These are phyloP conservation scores for Platanthera guangdongensis DNA, from an alignment of 106 monocot genomes.

Conservation along the genomic window DNA sequence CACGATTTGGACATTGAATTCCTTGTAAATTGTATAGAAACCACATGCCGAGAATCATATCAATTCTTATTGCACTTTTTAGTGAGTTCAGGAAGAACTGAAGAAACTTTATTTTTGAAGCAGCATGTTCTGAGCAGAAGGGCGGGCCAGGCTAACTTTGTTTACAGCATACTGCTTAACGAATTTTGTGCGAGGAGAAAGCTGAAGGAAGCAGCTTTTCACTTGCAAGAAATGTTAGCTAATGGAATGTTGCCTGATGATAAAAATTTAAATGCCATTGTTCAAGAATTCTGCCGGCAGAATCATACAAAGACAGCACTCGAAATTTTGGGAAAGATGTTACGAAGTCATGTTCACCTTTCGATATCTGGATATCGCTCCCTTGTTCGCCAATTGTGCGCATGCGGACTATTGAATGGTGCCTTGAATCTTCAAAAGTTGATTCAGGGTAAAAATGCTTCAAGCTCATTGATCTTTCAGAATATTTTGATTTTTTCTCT, in stretches of 20 bases:
- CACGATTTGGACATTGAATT: constrained; percentile 15
- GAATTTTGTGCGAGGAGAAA: constrained; percentile 37
- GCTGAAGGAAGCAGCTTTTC: constrained; percentile 25
- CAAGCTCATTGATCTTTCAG: constrained; percentile 17
- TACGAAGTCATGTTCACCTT: constrained; percentile 34
- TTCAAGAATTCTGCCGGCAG: constrained; percentile 33
- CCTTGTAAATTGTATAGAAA: constrained; percentile 29
- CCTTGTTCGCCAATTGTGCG: constrained; percentile 37
- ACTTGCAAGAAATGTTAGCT: constrained; percentile 42
- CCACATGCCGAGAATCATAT: constrained; percentile 16
- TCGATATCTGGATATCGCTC: constrained; percentile 45
- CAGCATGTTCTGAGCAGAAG: constrained; percentile 17
- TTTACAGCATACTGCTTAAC: constrained; percentile 28
- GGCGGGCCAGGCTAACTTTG: constrained; percentile 2
- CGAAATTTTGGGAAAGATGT: constrained; percentile 46
- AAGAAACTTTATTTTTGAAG: constrained; percentile 36
- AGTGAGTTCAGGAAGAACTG: constrained; percentile 23
- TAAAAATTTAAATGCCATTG: constrained; percentile 42
- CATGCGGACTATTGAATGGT: constrained; percentile 9
- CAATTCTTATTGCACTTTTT: constrained; percentile 26
- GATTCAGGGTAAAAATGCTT: constrained; percentile 11
- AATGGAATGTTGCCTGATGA: constrained; percentile 23
- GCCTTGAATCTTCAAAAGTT: constrained; percentile 42
- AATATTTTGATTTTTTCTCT: constrained; percentile 84
- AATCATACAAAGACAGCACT: constrained; percentile 32